Evolutionary conservation across 2,329 filamentous ascomycete genomes (phyloP).

Genomic region (Cytospora chrysosperma): DNA sequence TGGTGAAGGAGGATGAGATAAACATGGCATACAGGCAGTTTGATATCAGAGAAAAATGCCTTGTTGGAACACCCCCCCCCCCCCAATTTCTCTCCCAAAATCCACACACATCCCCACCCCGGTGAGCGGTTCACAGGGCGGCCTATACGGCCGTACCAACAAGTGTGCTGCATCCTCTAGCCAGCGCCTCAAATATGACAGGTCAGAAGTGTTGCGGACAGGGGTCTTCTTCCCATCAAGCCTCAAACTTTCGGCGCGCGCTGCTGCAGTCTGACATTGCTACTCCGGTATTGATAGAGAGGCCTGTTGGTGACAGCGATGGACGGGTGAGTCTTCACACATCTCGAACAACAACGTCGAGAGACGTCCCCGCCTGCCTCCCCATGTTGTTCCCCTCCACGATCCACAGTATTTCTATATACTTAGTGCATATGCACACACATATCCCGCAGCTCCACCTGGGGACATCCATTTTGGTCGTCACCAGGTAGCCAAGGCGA

Average conservation of each 20-base stretch:
- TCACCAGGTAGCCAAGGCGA: not conserved
- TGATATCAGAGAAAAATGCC: too few relatives aligned
- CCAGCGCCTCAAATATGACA: not conserved
- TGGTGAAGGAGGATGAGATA: too few relatives aligned
- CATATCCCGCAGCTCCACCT: not conserved
- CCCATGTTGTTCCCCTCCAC: not conserved
- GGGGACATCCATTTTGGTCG: not conserved
- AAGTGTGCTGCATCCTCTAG: not conserved
- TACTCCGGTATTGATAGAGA: not conserved
- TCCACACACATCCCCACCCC: not conserved
- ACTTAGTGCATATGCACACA: too few relatives aligned
- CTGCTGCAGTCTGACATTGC: not conserved
- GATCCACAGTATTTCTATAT: not conserved
- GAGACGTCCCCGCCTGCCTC: not conserved
- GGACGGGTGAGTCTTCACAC: not conserved
- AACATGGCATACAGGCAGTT: too few relatives aligned
- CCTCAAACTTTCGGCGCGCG: not conserved
- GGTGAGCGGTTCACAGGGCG: not conserved
- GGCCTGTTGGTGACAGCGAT: not conserved
- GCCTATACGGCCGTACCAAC: not conserved
- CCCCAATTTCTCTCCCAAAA: too few relatives aligned
- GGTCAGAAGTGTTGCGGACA: not conserved
- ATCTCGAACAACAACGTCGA: not conserved
- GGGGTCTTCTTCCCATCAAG: not conserved
- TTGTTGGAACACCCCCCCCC: too few relatives aligned